A percentile compares a stretch with the other conserved stretches of the same genome.
Conservation (phyloP, 768 basidiomycete genomes). For the Jaapia argillacea region DNA sequence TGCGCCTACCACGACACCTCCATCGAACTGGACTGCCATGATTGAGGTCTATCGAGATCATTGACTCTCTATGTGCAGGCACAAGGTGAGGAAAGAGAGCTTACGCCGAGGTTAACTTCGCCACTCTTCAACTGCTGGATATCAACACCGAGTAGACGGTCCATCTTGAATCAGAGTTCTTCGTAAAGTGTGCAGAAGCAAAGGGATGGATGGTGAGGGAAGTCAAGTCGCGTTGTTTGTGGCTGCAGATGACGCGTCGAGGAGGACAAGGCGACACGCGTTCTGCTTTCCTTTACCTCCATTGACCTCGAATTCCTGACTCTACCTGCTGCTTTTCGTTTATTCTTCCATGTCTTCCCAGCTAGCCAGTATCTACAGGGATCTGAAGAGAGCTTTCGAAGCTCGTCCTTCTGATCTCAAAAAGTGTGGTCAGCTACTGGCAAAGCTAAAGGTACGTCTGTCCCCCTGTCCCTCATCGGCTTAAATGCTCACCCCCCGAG, state of each 20-base stretch:
- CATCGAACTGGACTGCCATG: conserved; percentile 96
- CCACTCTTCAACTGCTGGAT: conserved; percentile 84
- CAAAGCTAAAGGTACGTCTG: conserved; percentile 60
- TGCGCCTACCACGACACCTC: conserved; percentile 93
- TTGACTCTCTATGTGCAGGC: conserved; percentile 2
- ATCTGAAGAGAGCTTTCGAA: conserved; percentile 58
- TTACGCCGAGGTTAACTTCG: conserved; percentile 93
- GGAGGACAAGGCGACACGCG: conserved; percentile 7
- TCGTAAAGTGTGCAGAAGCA: conserved; percentile 13
- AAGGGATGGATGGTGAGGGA: conserved; percentile 17
- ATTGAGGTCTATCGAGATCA: conserved; percentile 75
- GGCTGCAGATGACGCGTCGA: conserved; percentile 23
- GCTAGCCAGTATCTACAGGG: conserved; percentile 51
- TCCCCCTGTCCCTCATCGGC: no score
- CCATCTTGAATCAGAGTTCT: conserved; percentile 23
- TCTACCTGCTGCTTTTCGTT: background rate
- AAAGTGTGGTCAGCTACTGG: conserved; percentile 50
- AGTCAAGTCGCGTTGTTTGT: conserved; percentile 9
- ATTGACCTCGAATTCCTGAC: conserved; percentile 1
- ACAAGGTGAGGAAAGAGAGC: conserved; percentile 24
- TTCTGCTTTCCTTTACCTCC: conserved; percentile 4
- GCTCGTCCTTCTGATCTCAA: conserved; percentile 58
- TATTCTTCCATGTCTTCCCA: conserved; percentile 23
- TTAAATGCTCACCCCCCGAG: background rate
- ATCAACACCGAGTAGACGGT: conserved; percentile 58